Conservation (phyloP, 805 yeast genomes). For the Saccharomycopsis javanensis region DNA sequence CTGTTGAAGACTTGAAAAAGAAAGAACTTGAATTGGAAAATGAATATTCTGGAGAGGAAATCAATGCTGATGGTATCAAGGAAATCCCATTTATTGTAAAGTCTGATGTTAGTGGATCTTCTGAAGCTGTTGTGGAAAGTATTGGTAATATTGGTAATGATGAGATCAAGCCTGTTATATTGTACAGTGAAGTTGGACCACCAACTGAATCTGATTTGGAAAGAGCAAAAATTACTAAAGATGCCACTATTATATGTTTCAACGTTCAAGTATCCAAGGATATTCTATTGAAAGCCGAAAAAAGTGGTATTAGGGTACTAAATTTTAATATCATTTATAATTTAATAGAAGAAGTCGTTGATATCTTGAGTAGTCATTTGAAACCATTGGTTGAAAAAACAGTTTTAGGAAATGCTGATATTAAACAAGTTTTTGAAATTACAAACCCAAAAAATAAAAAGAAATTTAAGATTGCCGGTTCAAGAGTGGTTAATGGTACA, state of each 20-base stretch:
- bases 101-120: conserved; percentile 91
- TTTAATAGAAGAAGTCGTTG: conserved; percentile 74
- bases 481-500: conserved; percentile 63
- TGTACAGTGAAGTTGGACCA: conserved; percentile 70
- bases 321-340: conserved; percentile 79
- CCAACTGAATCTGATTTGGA: conserved; percentile 60
- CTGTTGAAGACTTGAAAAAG: conserved; percentile 35
- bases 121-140: conserved; percentile 84
- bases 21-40: conserved; percentile 25
- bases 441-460: conserved; percentile 41
- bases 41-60: conserved; percentile 21
- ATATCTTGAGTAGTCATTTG: conserved; percentile 46
- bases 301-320: conserved; percentile 44
- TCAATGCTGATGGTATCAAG: conserved; percentile 19
- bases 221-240: conserved; percentile 52
- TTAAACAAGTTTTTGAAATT: conserved; percentile 66
- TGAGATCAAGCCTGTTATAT: conserved; percentile 61
- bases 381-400: conserved; percentile 60
- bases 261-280: conserved; percentile 62
- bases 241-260: conserved; percentile 70
- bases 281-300: conserved; percentile 47
- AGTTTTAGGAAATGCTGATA: conserved; percentile 53
- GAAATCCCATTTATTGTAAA: conserved; percentile 60
- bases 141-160: conserved; percentile 78
- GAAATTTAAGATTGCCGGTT: conserved; percentile 70